Evolutionary conservation across 106 monocot species (phyloP), one percentile per base, ranked within the genome.

Genomic region (Allium cepa): DNA sequence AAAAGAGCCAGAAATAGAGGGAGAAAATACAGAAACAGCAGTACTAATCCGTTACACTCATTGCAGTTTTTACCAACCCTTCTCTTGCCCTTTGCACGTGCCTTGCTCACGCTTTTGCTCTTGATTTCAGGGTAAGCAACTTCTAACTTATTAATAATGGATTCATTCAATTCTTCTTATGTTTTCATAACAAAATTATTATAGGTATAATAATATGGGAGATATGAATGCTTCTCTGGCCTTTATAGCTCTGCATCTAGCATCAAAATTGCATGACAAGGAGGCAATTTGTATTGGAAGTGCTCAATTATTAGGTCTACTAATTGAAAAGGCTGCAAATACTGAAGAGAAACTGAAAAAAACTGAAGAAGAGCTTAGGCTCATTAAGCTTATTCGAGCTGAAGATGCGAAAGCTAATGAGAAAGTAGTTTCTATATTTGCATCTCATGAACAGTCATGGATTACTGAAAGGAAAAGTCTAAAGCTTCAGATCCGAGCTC

Each of bases 321-420:
- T 87, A 0, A 53, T 87, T 0, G 83, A 78, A 50, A 78, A 63
- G 66, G 69, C 67, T 8, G 72, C 72, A 18, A 63, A 60, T 10
- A 55, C 7, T 10, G 65, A 50, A 49, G 88, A 81, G 67, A 81
- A 68, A 64, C 53, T 70, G 46, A 69, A 46, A 67, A 59, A 17
- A 50, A 58, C 79, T 2, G 80, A 81, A 71, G 10, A 46, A 17
- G 79, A 85, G 52, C 65, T 84, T 4, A 58, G 12, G 9, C 83
- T 82, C 79, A 63, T 92, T 60, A 86, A 76, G 71, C 69, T 47
- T 55, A 70, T 71, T 58, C 61, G 96, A 55, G 70, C 70, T 0
- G 87, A 97, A 53, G 96, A 97, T 26, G 92, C 92, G 17, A 89
- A 71, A 81, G 92, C 92, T 14, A 97, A 97, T 63, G 96, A 97